Percentiles rank a stretch among this genome's conserved stretches.
phyloP scores from a whole-genome alignment of 495 filamentous ascomycete species.

The Podospora comata region DNA sequence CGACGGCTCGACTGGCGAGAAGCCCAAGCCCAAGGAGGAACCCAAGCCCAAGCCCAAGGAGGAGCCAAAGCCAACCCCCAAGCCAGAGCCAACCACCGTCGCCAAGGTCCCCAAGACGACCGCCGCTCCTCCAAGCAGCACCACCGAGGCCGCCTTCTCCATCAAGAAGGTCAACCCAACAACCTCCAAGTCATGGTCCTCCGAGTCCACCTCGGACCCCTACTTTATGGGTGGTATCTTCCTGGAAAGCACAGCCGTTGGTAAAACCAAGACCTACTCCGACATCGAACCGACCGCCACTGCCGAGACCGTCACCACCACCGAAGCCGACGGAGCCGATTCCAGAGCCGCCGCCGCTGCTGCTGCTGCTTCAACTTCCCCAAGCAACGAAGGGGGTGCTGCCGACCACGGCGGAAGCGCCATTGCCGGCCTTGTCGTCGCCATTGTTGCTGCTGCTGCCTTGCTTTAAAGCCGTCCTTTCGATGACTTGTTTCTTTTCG shows the following conservation, averaged over 20 bases:
- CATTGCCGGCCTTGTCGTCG: slow-evolving; percentile 46
- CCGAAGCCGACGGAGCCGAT: not conserved
- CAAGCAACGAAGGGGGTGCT: slow-evolving; percentile 39
- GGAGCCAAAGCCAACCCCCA: not conserved
- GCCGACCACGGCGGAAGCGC: slow-evolving; percentile 41
- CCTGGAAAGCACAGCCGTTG: slow-evolving; percentile 31
- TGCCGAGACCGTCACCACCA: slow-evolving; percentile 12
- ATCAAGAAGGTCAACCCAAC: slow-evolving; percentile 23
- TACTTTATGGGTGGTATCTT: slow-evolving; percentile 30
- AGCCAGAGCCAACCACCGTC: not conserved
- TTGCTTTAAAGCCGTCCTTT: slow-evolving; percentile 32
- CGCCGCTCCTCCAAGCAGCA: not conserved
- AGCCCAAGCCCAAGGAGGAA: not conserved
- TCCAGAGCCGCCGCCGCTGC: no score
- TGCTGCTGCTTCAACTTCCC: slow-evolving; percentile 18
- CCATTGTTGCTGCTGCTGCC: slow-evolving; percentile 45
- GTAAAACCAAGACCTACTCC: slow-evolving; percentile 16
- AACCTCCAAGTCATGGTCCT: slow-evolving; percentile 12
- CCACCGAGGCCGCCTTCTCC: not conserved
- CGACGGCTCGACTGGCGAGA: slow-evolving; percentile 33
- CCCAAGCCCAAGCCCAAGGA: not conserved
- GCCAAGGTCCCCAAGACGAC: not conserved
- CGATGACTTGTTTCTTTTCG: not conserved
- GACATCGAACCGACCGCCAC: slow-evolving; percentile 11
- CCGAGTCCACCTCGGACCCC: slow-evolving; percentile 13